These are phyloP conservation scores for Mycena vulgaris DNA, from an alignment of 768 basidiomycete genomes.

Conservation along the genomic window DNA sequence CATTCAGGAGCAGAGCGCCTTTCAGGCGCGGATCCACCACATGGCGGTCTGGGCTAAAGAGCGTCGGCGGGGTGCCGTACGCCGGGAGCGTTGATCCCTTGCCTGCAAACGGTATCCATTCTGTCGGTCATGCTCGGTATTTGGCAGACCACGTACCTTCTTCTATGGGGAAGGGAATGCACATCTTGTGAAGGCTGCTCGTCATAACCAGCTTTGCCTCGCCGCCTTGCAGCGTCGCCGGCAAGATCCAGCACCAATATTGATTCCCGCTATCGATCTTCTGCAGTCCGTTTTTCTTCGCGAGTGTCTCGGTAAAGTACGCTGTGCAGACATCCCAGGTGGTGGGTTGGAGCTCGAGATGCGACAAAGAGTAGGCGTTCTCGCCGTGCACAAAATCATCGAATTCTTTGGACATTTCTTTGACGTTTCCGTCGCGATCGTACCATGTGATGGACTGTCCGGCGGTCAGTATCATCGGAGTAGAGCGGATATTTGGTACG, in stretches of 20 bases:
- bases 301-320: slow-evolving; percentile 8
- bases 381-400: slow-evolving; percentile 27
- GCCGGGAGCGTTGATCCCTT: slow-evolving; percentile 30
- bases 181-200: slow-evolving; percentile 16
- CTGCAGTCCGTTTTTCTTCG: background rate
- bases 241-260: slow-evolving; percentile 28
- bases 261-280: slow-evolving; percentile 16
- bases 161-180: slow-evolving; percentile 9
- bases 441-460: slow-evolving; percentile 18
- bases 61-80: slow-evolving; percentile 24
- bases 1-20: slow-evolving; percentile 8
- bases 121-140: background rate
- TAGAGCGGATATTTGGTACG: no score
- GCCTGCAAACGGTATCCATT: background rate
- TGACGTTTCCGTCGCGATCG: slow-evolving; percentile 21
- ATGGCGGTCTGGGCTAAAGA: slow-evolving; percentile 18
- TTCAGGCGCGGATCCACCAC: slow-evolving; percentile 18
- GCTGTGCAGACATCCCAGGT: slow-evolving; percentile 20
- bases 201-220: slow-evolving; percentile 16
- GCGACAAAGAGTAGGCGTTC: slow-evolving; percentile 22
- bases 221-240: background rate
- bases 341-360: slow-evolving; percentile 16
- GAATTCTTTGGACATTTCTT: slow-evolving; percentile 3
- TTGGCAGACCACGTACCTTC: background rate
- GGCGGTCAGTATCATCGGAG: background rate